Evolutionary conservation across 352 stramenopile genomes (phyloP).

Genomic region (Elongisporangium senticosum): DNA sequence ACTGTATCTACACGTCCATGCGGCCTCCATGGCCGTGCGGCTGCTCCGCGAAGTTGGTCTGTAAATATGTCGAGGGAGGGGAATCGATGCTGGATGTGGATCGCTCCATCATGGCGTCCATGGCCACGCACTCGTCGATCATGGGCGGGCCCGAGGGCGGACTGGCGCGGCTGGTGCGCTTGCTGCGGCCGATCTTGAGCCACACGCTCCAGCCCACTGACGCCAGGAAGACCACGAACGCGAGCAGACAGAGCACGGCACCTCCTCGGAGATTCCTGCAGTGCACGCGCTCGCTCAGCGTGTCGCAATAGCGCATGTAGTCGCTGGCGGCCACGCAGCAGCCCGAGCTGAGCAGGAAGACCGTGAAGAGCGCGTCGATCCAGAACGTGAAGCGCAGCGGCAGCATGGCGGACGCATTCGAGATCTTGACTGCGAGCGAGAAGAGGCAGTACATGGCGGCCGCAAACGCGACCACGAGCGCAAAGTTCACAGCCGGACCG

Average conservation of each 20-base stretch:
- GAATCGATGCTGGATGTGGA: conserved; percentile 19
- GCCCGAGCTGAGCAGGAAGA: conserved; percentile 61
- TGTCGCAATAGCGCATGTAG: conserved; percentile 60
- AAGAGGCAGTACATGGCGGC: conserved; percentile 42
- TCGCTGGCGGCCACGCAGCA: conserved; percentile 56
- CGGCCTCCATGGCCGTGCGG: not conserved
- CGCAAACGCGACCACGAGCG: conserved; percentile 55
- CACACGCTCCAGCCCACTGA: conserved; percentile 56
- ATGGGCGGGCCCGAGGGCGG: conserved; percentile 1
- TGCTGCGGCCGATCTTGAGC: conserved; percentile 12
- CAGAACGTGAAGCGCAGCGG: conserved; percentile 38
- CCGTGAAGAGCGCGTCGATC: conserved; percentile 57
- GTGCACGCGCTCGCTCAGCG: conserved; percentile 30
- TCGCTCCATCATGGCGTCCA: conserved; percentile 14
- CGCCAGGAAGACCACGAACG: conserved; percentile 54
- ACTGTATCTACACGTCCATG: not conserved
- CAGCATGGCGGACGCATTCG: conserved; percentile 17
- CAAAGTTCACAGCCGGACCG: conserved; percentile 51
- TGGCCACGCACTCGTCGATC: conserved; percentile 9
- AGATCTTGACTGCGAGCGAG: conserved; percentile 2
- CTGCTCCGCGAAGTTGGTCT: not conserved
- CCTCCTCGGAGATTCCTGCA: conserved; percentile 42
- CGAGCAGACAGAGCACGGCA: conserved; percentile 49
- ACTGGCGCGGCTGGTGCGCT: conserved; percentile 9
- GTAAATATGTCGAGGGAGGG: not conserved